A percentile compares a stretch with the other conserved stretches of the same genome.
Conservation (phyloP, 169 alveolate genomes). For the Babesia microti region DNA sequence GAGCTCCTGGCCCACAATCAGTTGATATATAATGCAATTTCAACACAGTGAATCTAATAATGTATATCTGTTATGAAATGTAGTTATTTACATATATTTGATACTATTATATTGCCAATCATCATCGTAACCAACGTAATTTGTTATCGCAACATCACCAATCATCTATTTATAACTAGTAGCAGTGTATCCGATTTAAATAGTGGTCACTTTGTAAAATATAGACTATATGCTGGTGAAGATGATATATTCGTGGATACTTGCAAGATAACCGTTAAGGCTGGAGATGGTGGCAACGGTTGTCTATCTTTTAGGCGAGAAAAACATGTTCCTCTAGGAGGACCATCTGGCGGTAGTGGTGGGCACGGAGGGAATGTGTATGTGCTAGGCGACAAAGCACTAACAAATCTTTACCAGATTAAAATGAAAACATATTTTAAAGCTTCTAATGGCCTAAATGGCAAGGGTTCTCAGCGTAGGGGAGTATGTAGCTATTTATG, state of each 20-base stretch:
- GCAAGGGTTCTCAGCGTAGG: slow-evolving; percentile 35
- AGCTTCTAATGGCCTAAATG: slow-evolving; percentile 66
- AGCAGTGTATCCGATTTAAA: too few species aligned
- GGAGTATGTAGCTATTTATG: slow-evolving; percentile 38
- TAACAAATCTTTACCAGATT: slow-evolving; percentile 55
- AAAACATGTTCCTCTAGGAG: slow-evolving; percentile 64
- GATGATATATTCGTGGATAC: slow-evolving; percentile 44
- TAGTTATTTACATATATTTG: too few species aligned
- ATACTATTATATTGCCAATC: too few species aligned
- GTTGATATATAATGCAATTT: too few species aligned
- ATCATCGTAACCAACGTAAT: too few species aligned
- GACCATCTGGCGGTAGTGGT: slow-evolving; percentile 88
- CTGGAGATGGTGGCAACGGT: slow-evolving; percentile 84
- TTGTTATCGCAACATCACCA: too few species aligned
- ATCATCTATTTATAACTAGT: too few species aligned
- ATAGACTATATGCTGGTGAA: too few species aligned
- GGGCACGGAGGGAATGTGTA: slow-evolving; percentile 85
- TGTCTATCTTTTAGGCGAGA: slow-evolving; percentile 68
- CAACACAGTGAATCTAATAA: too few species aligned
- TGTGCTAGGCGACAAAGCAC: slow-evolving; percentile 50
- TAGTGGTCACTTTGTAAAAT: too few species aligned
- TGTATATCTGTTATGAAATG: too few species aligned
- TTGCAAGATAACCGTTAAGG: slow-evolving; percentile 52
- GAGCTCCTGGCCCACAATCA: too few species aligned
- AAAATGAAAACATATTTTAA: slow-evolving; percentile 47